Percentiles rank a stretch among this genome's conserved stretches.
phyloP scores from a whole-genome alignment of 2,329 filamentous ascomycete species.

The Exophiala phaeomuriformis region DNA sequence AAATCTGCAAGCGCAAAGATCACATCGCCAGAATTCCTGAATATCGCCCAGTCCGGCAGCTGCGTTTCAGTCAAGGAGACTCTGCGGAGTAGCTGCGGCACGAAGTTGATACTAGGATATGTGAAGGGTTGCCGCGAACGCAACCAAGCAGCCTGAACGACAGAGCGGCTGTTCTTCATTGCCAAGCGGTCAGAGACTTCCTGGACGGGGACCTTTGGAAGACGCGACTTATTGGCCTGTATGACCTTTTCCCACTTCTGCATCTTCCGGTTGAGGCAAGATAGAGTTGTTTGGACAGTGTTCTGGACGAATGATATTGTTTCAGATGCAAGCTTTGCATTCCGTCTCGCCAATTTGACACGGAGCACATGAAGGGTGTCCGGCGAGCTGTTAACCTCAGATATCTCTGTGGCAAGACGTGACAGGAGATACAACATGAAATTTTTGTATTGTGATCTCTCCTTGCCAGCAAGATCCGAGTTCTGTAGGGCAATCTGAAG shows the following conservation, averaged over 20 bases:
- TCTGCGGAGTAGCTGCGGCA: neutral
- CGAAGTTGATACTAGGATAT: slow-evolving; percentile 7
- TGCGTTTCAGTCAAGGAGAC: neutral
- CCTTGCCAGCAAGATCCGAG: slow-evolving; percentile 12
- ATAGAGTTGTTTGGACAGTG: slow-evolving; percentile 9
- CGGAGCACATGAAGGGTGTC: slow-evolving; percentile 37
- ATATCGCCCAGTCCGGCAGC: slow-evolving; percentile 7
- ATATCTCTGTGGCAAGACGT: slow-evolving; percentile 30
- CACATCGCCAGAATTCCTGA: slow-evolving; percentile 13
- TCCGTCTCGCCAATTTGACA: slow-evolving; percentile 40
- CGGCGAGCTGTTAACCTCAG: slow-evolving; percentile 18
- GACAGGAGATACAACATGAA: slow-evolving; percentile 46
- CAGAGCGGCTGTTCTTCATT: neutral
- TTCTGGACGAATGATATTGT: slow-evolving; percentile 9
- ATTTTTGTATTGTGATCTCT: slow-evolving; percentile 41
- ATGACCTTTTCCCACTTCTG: slow-evolving; percentile 8
- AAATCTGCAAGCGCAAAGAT: slow-evolving; percentile 35
- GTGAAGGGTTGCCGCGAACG: slow-evolving; percentile 14
- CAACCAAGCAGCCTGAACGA: slow-evolving; percentile 1
- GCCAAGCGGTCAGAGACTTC: neutral
- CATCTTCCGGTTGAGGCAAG: slow-evolving; percentile 11
- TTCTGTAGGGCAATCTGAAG: slow-evolving; percentile 37
- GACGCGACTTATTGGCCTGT: slow-evolving; percentile 8
- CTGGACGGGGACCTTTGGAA: neutral
- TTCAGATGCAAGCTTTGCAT: slow-evolving; percentile 36